Base-by-base conservation (phyloP, 1,139 yeast genomes). In the Blastobotrys proliferans region DNA sequence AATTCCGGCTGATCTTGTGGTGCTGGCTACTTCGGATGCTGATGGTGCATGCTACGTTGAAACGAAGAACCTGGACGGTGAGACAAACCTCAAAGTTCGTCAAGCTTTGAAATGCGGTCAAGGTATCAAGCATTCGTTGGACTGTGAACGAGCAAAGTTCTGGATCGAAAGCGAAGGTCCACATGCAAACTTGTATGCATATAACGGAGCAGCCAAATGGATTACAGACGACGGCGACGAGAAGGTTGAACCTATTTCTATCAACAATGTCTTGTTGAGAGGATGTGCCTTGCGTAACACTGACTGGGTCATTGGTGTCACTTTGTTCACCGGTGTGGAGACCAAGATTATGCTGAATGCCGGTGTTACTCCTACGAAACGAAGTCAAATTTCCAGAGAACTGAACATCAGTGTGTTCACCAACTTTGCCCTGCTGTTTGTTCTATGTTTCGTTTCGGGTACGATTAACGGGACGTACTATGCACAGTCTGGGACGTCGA, bases 61-160 rank as follows among this genome's bases (percentile, higher is more conserved):
- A 64, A 92, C 98, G 1, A 90, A 88, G 58, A 92, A 92, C 62
- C 73, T 92, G 55, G 97, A 92, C 65, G 98, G 98, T 62, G 98
- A 92, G 66, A 87, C 97, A 4, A 92, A 92, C 61, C 73, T 92
- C 61, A 92, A 92, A 63, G 78, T 79, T 39, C 83, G 87, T 49
- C 81, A 79, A 51, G 81, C 94, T 11, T 67, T 92, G 44, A 76
- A 78, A 47, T 78, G 86, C 55, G 88, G 94, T 20, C 75, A 79
- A 29, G 62, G 68, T 10, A 69, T 86, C 45, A 75, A 73, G 53
- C 88, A 77, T 54, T 72, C 94, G 0, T 68, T 72, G 24, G 97
- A 90, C 59, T 73, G 90, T 49, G 82, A 83, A 40, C 75, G 79
- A 54, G 72, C 88, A 31, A 78, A 77, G 56, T 86, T 88, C 57